Base-by-base conservation (phyloP, 2,329 filamentous ascomycete genomes). In the Colletotrichum shisoi region DNA sequence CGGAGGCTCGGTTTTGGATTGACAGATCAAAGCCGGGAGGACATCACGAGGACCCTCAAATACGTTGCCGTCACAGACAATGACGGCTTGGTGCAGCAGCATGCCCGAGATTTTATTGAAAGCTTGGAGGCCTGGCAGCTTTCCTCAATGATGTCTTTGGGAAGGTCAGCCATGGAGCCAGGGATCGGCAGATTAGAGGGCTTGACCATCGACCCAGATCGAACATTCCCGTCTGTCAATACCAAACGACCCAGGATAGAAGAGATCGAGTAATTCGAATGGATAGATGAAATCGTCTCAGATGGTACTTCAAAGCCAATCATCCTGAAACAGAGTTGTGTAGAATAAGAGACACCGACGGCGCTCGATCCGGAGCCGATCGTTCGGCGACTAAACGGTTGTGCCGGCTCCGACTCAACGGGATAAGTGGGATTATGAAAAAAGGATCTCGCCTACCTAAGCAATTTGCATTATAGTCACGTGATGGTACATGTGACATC, bases 61-160 rank as follows among this genome's bases (percentile, higher is more conserved):
- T 93, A 92, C 75, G 82, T 91, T n/a, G 82, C 83, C 7, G 81
- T 79, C 45, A 88, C 87, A 27, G 91, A 93, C 75, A 84, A 82
- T 27, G 91, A 93, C 73, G 89, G 85, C 0, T 77, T 93, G 48
- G 90, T 91, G 12, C 83, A 83, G 69, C 83, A 88, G 71, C 89
- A 93, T 75, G 89, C 89, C 2, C 79, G 78, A 39, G 88, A 88
- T 71, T 88, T 89, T n/a, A 75, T 88, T 12, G 90, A 92, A 74
- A 89, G 85, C 56, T 73, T 93, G 68, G 84, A 88, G 71, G 85
- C 83, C 65, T 89, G 87, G 85, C 82, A 83, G 65, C 77, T 89
- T 74, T 81, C 84, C 61, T 80, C 76, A 59, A 70, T 87, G 62
- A 74, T 87, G 48, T 81, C 80, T 27, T 69, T 57, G 15, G 17